Evolutionary conservation across 208 protist genomes (phyloP).

Genomic region (Vickermania spadyakhi): DNA sequence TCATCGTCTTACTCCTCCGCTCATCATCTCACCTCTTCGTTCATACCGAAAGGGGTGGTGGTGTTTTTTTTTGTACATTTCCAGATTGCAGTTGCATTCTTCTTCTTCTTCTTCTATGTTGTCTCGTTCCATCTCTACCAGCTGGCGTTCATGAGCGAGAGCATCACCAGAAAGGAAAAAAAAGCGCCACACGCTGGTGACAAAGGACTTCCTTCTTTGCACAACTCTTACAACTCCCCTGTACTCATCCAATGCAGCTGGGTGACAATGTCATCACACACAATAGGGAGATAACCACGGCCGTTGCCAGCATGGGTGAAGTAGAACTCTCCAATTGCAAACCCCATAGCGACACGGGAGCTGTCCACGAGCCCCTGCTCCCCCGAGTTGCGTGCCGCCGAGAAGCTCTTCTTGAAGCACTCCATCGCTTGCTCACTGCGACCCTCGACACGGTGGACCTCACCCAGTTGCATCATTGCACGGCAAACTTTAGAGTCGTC

Average conservation of each 20-base stretch:
- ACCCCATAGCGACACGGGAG: conserved; percentile 74
- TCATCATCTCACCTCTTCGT: no score
- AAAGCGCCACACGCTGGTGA: no score
- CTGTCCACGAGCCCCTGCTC: conserved; percentile 63
- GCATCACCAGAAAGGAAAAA: not conserved
- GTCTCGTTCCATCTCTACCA: not conserved
- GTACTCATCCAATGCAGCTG: conserved; percentile 86
- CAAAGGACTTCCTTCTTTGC: not conserved
- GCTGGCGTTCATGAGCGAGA: not conserved
- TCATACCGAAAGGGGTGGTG: no score
- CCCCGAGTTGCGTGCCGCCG: conserved; percentile 39
- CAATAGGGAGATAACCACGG: conserved; percentile 68
- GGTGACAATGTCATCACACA: conserved; percentile 65
- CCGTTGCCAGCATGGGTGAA: conserved; percentile 54
- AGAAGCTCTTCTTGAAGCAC: conserved; percentile 72
- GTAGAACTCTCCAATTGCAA: conserved; percentile 69
- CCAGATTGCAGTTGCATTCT: not conserved
- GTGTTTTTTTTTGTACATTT: no score
- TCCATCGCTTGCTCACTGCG: conserved; percentile 48
- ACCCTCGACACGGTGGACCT: conserved; percentile 42
- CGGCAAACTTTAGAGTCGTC: conserved; percentile 53
- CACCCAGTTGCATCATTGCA: conserved; percentile 77
- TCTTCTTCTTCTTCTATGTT: not conserved
- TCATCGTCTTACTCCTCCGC: no score
- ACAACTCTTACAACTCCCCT: conserved; percentile 34